Evolutionary conservation across 495 filamentous ascomycete species (phyloP).

Genomic region (Xylaria venustula): DNA sequence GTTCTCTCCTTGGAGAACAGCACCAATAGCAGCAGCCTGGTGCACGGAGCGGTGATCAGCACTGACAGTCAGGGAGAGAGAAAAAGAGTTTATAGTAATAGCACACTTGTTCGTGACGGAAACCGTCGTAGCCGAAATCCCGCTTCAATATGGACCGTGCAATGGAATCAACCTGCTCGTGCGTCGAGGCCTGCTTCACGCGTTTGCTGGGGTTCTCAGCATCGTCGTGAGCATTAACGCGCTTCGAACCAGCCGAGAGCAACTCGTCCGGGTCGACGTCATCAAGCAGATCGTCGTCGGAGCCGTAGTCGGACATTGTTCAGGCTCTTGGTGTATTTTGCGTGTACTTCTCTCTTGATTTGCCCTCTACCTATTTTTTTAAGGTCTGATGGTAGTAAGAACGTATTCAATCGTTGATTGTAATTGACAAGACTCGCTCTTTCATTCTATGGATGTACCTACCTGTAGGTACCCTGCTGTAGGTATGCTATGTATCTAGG

Average conservation of each 20-base stretch:
- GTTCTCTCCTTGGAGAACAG: slow-evolving; percentile 49
- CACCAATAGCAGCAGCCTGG: slow-evolving; percentile 42
- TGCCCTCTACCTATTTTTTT: too few species aligned
- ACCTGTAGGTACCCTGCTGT: too few species aligned
- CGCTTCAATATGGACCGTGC: slow-evolving; percentile 34
- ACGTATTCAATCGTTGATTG: too few species aligned
- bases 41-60: background rate
- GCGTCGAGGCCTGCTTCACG: slow-evolving; percentile 4
- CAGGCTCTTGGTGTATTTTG: too few species aligned
- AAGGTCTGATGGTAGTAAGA: too few species aligned
- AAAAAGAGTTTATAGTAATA: background rate
- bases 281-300: slow-evolving; percentile 25
- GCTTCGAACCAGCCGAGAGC: slow-evolving; percentile 9
- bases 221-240: slow-evolving; percentile 4
- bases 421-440: too few species aligned
- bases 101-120: slow-evolving; percentile 52
- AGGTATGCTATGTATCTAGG: too few species aligned
- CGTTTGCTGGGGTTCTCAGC: background rate
- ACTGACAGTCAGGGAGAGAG: background rate
- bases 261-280: slow-evolving; percentile 20
- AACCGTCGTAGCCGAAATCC: slow-evolving; percentile 46
- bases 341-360: too few species aligned
- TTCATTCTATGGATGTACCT: too few species aligned
- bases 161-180: slow-evolving; percentile 10
- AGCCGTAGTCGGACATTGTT: slow-evolving; percentile 19